Base-by-base conservation (phyloP, 208 protist species). In the Crithidia bombi region DNA sequence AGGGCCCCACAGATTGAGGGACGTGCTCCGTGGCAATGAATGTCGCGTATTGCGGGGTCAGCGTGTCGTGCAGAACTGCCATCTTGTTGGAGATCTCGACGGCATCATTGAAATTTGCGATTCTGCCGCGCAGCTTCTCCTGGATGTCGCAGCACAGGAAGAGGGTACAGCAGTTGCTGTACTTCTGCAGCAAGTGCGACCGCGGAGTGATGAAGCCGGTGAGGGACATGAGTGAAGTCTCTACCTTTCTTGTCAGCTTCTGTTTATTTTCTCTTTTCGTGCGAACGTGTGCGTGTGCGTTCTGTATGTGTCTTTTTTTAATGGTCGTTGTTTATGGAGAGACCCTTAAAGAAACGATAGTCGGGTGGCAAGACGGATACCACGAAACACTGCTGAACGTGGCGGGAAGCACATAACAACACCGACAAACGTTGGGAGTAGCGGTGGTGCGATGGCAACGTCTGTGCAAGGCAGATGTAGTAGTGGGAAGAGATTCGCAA, bases 1-100 rank as follows among this genome's bases (percentile, higher is more conserved):
- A 79, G 41, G 55, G 41, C 0, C 89, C 84, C 0, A 92, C 64
- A 4, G 65, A 75, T 39, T 92, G 79, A 0, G 86, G 89, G 62
- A 90, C 85, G 58, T 94, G 89, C 76, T 92, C 86, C 32, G 89
- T 94, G 2, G 82, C 83, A 15, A 91, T 74, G 67, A 85, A 92
- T 52, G 76, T 82, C 3, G 86, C 79, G 44, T 83, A 52, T 54
- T 73, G 49, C 0, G 81, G 68, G 0, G 63, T 70, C 30, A 92
- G 23, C 9, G 73, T 30, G 28, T 59, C 30, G 69, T 89, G 81
- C 1, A 90, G 41, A 6, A 9, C 19, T 0, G 86, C 81, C 66
- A 89, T 84, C 10, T 69, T 67, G 69, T 94, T 92, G 0, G 89
- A 86, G 2, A 94, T 83, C 15, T 81, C 73, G 0, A 92, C 82